A percentile compares a stretch with the other conserved stretches of the same genome.
Conservation (phyloP, 1,139 yeast genomes). For the Magnusiomyces fungicola region DNA sequence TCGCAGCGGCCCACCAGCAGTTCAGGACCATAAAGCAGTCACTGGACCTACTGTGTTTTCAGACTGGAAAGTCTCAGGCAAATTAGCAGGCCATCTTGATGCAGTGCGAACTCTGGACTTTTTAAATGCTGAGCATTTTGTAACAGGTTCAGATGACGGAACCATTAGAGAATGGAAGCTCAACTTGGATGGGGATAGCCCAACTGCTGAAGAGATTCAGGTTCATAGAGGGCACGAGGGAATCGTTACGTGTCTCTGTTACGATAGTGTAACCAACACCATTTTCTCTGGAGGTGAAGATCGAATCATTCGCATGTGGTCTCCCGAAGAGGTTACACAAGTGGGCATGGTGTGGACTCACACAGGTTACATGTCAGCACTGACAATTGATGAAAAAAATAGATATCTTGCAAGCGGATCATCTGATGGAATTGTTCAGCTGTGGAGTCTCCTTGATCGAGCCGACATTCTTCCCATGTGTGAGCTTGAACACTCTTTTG, state of each 20-base stretch:
- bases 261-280: slow-evolving; percentile 17
- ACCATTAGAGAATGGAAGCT: slow-evolving; percentile 22
- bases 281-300: slow-evolving; percentile 24
- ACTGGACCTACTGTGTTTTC: too few relatives aligned
- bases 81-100: slow-evolving; percentile 15
- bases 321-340: slow-evolving; percentile 6
- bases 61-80: slow-evolving; percentile 6
- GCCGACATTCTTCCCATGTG: background rate
- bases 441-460: slow-evolving; percentile 15
- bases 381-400: slow-evolving; percentile 20
- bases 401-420: slow-evolving; percentile 24
- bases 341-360: slow-evolving; percentile 17
- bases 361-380: slow-evolving; percentile 19
- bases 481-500: too few relatives aligned
- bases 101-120: slow-evolving; percentile 16
- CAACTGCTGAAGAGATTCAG: slow-evolving; percentile 9
- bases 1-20: too few relatives aligned
- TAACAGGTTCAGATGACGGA: slow-evolving; percentile 23
- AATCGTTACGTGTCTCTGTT: slow-evolving; percentile 19
- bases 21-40: too few relatives aligned
- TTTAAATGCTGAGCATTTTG: slow-evolving; percentile 14
- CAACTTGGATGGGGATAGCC: background rate
- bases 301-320: slow-evolving; percentile 19
- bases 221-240: slow-evolving; percentile 23
- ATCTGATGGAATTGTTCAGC: slow-evolving; percentile 24